A percentile compares a stretch with the other conserved stretches of the same genome.
Conservation (phyloP, 371 early-diverging fungal genomes). For the Mortierella sp. region DNA sequence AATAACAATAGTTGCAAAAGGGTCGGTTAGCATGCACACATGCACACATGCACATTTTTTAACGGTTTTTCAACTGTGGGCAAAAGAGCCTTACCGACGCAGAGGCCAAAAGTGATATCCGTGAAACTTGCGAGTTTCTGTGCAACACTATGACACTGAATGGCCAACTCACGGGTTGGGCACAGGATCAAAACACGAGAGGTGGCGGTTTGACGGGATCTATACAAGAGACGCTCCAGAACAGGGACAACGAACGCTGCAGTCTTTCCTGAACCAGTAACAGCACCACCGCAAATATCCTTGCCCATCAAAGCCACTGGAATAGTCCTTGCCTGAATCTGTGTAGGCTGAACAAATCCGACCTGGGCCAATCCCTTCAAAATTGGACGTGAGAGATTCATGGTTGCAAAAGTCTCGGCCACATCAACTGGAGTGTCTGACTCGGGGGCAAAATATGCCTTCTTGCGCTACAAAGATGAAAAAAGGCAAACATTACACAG, state of each 20-base stretch:
- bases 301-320: constrained; percentile 97
- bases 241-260: constrained; percentile 98
- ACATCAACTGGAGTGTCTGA: constrained; percentile 62
- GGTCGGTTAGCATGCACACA: no score
- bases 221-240: constrained; percentile 93
- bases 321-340: constrained; percentile 97
- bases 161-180: constrained; percentile 99
- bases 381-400: constrained; percentile 96
- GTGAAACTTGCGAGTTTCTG: constrained; percentile 89
- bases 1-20: neutral
- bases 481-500: neutral
- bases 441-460: constrained; percentile 81
- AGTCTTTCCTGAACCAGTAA: constrained; percentile 99
- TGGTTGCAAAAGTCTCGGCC: constrained; percentile 83
- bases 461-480: constrained; percentile 65
- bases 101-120: constrained; percentile 88
- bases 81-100: constrained; percentile 70
- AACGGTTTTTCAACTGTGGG: neutral
- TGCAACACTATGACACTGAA: constrained; percentile 95
- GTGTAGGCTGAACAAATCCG: constrained; percentile 95
- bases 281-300: constrained; percentile 99
- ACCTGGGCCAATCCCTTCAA: constrained; percentile 91
- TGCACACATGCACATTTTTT: neutral
- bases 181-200: constrained; percentile 97
- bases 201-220: constrained; percentile 82